Evolutionary conservation across 768 basidiomycete genomes (phyloP).

Genomic region (Termitomyces sp.): DNA sequence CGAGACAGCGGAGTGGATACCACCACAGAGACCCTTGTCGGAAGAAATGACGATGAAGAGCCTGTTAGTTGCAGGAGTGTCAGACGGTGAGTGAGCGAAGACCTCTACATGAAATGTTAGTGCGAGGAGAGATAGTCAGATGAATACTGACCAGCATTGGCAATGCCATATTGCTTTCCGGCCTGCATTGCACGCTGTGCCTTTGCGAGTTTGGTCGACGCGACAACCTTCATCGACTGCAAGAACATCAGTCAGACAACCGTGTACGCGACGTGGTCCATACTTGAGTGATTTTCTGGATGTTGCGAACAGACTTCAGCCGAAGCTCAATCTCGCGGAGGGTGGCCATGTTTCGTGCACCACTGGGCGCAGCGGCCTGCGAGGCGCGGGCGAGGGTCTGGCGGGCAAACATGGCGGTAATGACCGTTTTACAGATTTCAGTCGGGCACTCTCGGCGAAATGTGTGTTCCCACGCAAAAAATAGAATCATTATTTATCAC

Average conservation of each 20-base stretch:
- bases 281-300: conserved; percentile 99
- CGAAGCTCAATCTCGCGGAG: conserved; percentile 96
- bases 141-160: conserved; percentile 70
- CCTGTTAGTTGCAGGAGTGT: conserved; percentile 65
- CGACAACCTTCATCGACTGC: conserved; percentile 99
- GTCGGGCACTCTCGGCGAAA: conserved; percentile 36
- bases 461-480: not conserved
- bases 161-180: conserved; percentile 89
- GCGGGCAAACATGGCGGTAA: conserved; percentile 39
- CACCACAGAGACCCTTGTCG: conserved; percentile 99
- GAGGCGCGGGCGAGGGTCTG: conserved; percentile 35
- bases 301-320: conserved; percentile 93
- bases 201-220: conserved; percentile 93
- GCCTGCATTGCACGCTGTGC: conserved; percentile 90
- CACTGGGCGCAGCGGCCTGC: conserved; percentile 37
- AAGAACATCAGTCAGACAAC: conserved; percentile 6
- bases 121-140: not conserved
- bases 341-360: conserved; percentile 90
- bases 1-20: conserved; percentile 96
- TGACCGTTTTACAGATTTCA: conserved; percentile 10
- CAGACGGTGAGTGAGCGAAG: conserved; percentile 71
- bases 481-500: not conserved
- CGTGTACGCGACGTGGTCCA: conserved; percentile 14
- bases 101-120: conserved; percentile 53
- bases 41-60: conserved; percentile 95